Evolutionary conservation across 2,329 filamentous ascomycete genomes (phyloP).

Genomic region (Fusarium verrucosum): DNA sequence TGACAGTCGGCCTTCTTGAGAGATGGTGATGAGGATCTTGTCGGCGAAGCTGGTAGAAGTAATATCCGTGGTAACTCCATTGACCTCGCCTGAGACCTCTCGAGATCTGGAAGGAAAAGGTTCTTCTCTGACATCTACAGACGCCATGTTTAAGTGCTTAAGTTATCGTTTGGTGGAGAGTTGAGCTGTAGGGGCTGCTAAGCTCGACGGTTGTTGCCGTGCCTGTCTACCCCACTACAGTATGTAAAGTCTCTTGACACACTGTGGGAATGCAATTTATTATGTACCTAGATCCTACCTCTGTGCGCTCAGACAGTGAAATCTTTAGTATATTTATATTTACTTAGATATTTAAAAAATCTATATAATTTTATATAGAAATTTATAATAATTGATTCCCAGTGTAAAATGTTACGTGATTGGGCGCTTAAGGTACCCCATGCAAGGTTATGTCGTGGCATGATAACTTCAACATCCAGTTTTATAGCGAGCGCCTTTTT

Average conservation of each 20-base stretch:
- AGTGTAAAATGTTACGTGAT: constrained; percentile 6
- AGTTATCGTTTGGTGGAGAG: constrained; percentile 18
- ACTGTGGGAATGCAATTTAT: no score
- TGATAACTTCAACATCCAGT: background rate
- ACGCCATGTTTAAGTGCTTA: constrained; percentile 52
- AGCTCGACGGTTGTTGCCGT: no score
- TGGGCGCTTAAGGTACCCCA: constrained; percentile 14
- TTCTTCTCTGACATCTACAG: constrained; percentile 56
- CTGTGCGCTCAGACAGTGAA: no score
- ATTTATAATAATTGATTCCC: no score
- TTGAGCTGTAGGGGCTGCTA: no score
- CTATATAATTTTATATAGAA: no score
- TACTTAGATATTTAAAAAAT: no score
- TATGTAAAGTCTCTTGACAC: no score
- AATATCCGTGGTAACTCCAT: constrained; percentile 75
- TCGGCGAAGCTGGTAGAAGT: constrained; percentile 81
- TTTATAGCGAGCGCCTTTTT: background rate
- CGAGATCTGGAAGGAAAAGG: constrained; percentile 75
- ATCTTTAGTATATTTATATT: no score
- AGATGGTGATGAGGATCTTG: constrained; percentile 89
- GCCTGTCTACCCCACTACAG: no score
- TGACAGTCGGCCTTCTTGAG: constrained; percentile 83
- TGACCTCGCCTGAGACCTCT: constrained; percentile 68
- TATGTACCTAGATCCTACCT: no score
- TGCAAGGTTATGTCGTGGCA: constrained; percentile 3